A percentile compares a stretch with the other conserved stretches of the same genome.
These are phyloP conservation scores for Hypericum perforatum DNA, from an alignment of 345 rosid species.

Conservation along the genomic window DNA sequence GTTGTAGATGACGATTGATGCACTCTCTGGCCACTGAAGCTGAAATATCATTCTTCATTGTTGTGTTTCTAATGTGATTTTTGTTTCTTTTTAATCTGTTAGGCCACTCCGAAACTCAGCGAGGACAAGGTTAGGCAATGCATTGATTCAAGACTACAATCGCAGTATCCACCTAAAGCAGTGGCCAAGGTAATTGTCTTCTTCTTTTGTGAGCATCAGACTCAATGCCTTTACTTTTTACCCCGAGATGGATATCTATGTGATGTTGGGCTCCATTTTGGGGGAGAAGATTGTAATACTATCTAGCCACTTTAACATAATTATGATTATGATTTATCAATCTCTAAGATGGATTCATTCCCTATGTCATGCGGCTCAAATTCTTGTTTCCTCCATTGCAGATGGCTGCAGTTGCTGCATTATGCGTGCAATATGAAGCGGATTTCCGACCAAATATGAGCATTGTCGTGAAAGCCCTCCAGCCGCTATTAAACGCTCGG, in stretches of 20 bases:
- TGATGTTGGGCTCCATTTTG: no score
- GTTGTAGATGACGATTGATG: neutral
- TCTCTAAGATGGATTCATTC: no score
- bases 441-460: conserved; percentile 4
- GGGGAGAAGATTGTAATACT: no score
- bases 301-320: no score
- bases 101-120: conserved; percentile 3
- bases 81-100: neutral
- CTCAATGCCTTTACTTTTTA: no score
- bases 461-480: conserved; percentile 3
- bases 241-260: no score
- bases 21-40: no score
- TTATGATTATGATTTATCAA: no score
- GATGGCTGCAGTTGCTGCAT: conserved; percentile 6
- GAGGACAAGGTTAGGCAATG: conserved; percentile 7
- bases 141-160: neutral
- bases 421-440: conserved; percentile 4
- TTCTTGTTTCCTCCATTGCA: neutral
- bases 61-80: neutral
- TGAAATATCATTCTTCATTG: neutral
- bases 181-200: neutral
- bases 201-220: no score
- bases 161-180: conserved; percentile 2
- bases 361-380: no score
- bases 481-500: conserved; percentile 1